Conservation (phyloP, 2,329 filamentous ascomycete species). For the Sphaceloma murrayae region DNA sequence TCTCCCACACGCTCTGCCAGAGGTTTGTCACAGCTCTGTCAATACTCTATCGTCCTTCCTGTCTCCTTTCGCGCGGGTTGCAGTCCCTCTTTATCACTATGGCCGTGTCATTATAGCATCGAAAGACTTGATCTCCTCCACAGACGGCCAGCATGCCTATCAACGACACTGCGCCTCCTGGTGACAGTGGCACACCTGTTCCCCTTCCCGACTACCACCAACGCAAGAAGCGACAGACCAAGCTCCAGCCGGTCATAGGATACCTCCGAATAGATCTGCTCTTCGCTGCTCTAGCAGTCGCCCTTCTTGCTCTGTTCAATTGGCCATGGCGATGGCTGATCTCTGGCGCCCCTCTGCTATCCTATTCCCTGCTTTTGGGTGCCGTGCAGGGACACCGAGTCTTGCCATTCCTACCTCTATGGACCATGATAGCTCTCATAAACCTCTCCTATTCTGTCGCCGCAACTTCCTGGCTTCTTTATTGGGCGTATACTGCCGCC, state of each 20-base stretch:
- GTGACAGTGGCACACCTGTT: too few relatives aligned
- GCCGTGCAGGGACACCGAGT: slow-evolving; percentile 31
- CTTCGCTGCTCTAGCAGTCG: slow-evolving; percentile 18
- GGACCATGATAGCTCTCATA: slow-evolving; percentile 38
- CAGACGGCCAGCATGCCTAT: too few relatives aligned
- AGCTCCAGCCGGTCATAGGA: slow-evolving; percentile 3
- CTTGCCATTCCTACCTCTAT: slow-evolving; percentile 37
- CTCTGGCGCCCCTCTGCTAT: slow-evolving; percentile 35
- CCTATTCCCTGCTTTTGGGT: slow-evolving; percentile 31
- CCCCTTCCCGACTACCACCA: too few relatives aligned
- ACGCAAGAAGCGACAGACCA: slow-evolving; percentile 2
- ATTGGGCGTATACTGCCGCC: slow-evolving; percentile 33
- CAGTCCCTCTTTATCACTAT: too few relatives aligned
- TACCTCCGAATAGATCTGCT: slow-evolving; percentile 6
- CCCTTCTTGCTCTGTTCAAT: slow-evolving; percentile 21
- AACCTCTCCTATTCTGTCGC: slow-evolving; percentile 40
- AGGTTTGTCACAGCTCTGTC: too few relatives aligned
- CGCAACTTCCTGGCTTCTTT: slow-evolving; percentile 45
- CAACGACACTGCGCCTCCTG: too few relatives aligned
- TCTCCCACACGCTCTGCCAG: too few relatives aligned
- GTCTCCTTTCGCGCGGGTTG: too few relatives aligned
- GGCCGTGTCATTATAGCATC: too few relatives aligned
- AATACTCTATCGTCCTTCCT: too few relatives aligned
- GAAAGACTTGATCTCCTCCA: too few relatives aligned
- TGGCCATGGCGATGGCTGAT: slow-evolving; percentile 33